These are phyloP conservation scores for Mucor plumbeus DNA, from an alignment of 371 early-diverging fungal species.

Conservation along the genomic window DNA sequence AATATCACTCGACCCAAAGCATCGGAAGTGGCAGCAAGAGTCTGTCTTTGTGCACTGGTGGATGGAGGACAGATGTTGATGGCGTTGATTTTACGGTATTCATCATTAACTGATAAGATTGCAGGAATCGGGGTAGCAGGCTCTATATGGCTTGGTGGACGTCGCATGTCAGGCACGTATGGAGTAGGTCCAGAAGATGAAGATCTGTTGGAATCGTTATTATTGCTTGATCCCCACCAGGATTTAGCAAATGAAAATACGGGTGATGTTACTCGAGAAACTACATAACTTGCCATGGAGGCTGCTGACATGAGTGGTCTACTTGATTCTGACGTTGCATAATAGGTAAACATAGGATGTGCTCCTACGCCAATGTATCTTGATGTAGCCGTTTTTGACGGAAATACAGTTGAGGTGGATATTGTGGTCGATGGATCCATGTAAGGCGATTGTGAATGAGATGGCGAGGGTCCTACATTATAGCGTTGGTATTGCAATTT, in stretches of 20 bases:
- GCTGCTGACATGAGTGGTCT: slow-evolving; percentile 62
- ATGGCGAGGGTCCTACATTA: slow-evolving; percentile 13
- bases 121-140: slow-evolving; percentile 60
- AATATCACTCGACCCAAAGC: slow-evolving; percentile 67
- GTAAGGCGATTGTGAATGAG: slow-evolving; percentile 14
- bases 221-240: slow-evolving; percentile 47
- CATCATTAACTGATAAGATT: slow-evolving; percentile 48
- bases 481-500: background rate
- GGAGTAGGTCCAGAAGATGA: slow-evolving; percentile 43
- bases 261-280: slow-evolving; percentile 61
- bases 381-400: slow-evolving; percentile 48
- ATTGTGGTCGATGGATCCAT: slow-evolving; percentile 17
- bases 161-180: slow-evolving; percentile 45
- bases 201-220: background rate
- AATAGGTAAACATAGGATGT: slow-evolving; percentile 64
- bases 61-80: slow-evolving; percentile 55
- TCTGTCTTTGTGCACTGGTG: slow-evolving; percentile 49
- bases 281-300: slow-evolving; percentile 63
- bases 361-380: slow-evolving; percentile 64
- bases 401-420: slow-evolving; percentile 16
- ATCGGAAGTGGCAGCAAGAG: slow-evolving; percentile 67
- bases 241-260: slow-evolving; percentile 69
- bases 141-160: slow-evolving; percentile 53
- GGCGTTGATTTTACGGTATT: slow-evolving; percentile 54
- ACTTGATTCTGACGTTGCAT: slow-evolving; percentile 59